phyloP scores from a whole-genome alignment of 345 rosid genomes.

The Arabidopsis suecica region DNA sequence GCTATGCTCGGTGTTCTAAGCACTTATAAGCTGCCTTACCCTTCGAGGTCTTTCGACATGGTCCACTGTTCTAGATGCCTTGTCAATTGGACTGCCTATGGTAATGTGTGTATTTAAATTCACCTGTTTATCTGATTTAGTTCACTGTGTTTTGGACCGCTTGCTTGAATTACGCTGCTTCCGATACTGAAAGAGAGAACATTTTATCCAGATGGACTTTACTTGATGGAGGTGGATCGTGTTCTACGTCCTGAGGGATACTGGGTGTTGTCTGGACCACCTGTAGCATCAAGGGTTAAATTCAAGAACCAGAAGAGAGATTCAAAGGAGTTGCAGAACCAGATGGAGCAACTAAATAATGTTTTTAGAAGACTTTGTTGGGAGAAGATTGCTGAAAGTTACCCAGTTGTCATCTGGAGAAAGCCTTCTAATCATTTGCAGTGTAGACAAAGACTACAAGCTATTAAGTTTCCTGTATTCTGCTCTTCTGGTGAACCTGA shows the following conservation, averaged over 20 bases:
- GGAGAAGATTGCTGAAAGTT: conserved; percentile 66
- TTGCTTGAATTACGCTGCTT: conserved; percentile 15
- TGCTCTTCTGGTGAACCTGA: conserved; percentile 55
- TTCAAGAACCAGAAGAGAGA: conserved; percentile 55
- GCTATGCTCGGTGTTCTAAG: conserved; percentile 70
- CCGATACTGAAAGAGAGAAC: conserved; percentile 22
- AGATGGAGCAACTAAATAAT: conserved; percentile 59
- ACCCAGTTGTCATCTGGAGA: conserved; percentile 63
- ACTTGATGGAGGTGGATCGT: conserved; percentile 75
- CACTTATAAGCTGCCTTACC: conserved; percentile 63
- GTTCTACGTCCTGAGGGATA: conserved; percentile 73
- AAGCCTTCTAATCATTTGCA: conserved; percentile 67
- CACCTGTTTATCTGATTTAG: background rate
- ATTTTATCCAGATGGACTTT: conserved; percentile 60
- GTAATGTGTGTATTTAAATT: conserved; percentile 45
- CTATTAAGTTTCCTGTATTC: conserved; percentile 48
- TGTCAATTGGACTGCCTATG: conserved; percentile 61
- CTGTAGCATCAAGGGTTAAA: conserved; percentile 56
- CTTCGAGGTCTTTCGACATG: conserved; percentile 73
- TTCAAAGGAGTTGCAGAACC: conserved; percentile 51
- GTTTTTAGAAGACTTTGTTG: conserved; percentile 65
- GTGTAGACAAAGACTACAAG: conserved; percentile 49
- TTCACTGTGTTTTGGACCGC: background rate
- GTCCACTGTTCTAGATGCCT: conserved; percentile 84
- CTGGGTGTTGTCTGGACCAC: conserved; percentile 78